A percentile compares a stretch with the other conserved stretches of the same genome.
phyloP scores from a whole-genome alignment of 164 flowering plant species.

The Vitis vinifera region DNA sequence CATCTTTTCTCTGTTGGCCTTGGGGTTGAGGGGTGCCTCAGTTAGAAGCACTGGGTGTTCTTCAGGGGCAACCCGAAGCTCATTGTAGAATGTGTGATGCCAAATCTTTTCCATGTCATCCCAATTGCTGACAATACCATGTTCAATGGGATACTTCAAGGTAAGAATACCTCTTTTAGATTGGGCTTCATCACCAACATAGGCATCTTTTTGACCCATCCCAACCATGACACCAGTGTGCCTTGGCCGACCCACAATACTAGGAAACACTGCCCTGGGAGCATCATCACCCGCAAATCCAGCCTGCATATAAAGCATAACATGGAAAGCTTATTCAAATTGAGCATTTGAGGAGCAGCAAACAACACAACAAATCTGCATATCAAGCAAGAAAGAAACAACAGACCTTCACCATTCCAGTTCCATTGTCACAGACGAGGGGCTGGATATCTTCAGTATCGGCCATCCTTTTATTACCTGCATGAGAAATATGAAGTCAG shows the following conservation, averaged over 20 bases:
- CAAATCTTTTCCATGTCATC: constrained; percentile 56
- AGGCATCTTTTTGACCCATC: constrained; percentile 55
- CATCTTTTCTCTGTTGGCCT: constrained; percentile 57
- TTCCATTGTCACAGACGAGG: constrained; percentile 53
- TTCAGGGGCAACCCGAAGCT: constrained; percentile 52
- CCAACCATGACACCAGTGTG: constrained; percentile 59
- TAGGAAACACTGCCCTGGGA: constrained; percentile 50
- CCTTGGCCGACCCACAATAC: constrained; percentile 46
- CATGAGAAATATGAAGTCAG: background rate
- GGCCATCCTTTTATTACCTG: constrained; percentile 34
- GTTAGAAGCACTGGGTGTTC: constrained; percentile 53
- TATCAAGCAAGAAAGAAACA: background rate
- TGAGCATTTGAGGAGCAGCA: background rate
- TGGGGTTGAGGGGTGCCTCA: constrained; percentile 53
- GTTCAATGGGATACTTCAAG: constrained; percentile 48
- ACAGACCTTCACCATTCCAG: constrained; percentile 53
- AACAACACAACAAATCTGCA: background rate
- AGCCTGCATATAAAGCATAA: constrained; percentile 25
- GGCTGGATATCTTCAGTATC: constrained; percentile 49
- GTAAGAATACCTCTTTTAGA: constrained; percentile 53
- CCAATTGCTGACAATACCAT: constrained; percentile 55
- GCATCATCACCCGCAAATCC: constrained; percentile 56
- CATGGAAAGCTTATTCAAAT: background rate
- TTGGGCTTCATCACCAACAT: constrained; percentile 52
- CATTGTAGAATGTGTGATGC: constrained; percentile 56